Base-by-base conservation (phyloP, 2,329 filamentous ascomycete genomes). In the Cadophora gregata region DNA sequence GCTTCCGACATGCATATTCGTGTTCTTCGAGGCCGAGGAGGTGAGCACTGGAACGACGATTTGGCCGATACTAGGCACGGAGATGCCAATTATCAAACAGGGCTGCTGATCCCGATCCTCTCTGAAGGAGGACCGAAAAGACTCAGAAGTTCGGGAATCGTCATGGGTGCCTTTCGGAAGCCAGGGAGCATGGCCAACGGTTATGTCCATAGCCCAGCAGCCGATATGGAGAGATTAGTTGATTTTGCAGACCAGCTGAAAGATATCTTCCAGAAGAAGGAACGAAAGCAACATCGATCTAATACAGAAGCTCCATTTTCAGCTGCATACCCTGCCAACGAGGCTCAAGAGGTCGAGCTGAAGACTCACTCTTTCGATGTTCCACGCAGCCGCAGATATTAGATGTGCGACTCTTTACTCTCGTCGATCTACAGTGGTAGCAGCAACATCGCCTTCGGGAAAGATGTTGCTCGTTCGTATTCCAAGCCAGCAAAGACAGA, bases 291-390 rank as follows among this genome's bases (percentile, higher is more conserved):
- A 38, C 53, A 58, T 29, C n/a, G 62, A 61, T 58, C 65, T 0
- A 62, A 59, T 51, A 63, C 59, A 1, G 61, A 66, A 33, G 56
- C 67, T 27, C 24, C 59, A 10, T 61, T 24, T 14, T 21, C 59
- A 25, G 50, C 24, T 7, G n/a, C 38, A 27, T 67, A 59, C 58
- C 64, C 59, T 31, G 66, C 69, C 27, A 67, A 69, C 58, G 69
- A 71, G 16, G 77, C 86, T 16, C 84, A 84, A 1, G 85, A 86
- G 0, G 84, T 85, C 0, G 84, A 50, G 29, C 68, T 70, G 53
- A 73, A 76, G 48, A 73, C 75, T 58, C 66, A 76, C 27, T 60
- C 58, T 1, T 60, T 60, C 19, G 25, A 60, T 29, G 16, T 31
- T 29, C 29, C 25, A n/a, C 42, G 58, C 19, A 47, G 25, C 24